Base-by-base conservation (phyloP, 2,329 filamentous ascomycete genomes). In the Dactylellina parvicollis region DNA sequence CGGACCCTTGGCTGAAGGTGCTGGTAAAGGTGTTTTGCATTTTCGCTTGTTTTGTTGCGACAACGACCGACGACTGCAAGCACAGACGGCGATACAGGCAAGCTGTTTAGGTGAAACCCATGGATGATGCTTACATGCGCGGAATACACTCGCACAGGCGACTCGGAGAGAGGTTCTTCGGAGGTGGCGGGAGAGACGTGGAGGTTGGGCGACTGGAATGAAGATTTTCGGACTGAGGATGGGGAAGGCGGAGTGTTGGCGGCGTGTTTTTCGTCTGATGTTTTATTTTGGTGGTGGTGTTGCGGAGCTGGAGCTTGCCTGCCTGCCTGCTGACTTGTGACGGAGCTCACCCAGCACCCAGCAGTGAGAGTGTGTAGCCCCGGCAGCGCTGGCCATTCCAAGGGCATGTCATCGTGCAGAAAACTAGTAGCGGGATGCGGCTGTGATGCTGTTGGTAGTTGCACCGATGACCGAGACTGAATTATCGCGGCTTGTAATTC, bases 1-100 rank as follows among this genome's bases (percentile, higher is more conserved):
- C 67, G 52, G 20, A 42, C 8, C 67, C 67, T 26, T 65, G 67
- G 2, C 52, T 47, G 47, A 72, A 72, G 18, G 59, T 65, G 52
- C 59, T 65, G 4, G 34, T n/a, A 9, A 38, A 14, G 34, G 30
- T 64, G 18, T 22, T 34, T n/a, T 46, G 55, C 64, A 67, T 62
- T 16, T 59, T 34, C 20, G 22, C 14, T 38, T 7, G 34, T 38
- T 14, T 14, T 7, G 32, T 14, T 52, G 30, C 50, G 12, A 14
- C 32, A 14, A 20, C 50, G 9, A 12, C 2, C 28, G 34, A 26
- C 9, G 9, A 60, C 7, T 20, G 20, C 22, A 12, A 49, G 22
- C n/a, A 16, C 16, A 1, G 14, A 47, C 26, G 40, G 22, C 10
- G 32, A 9, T 56, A 36, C 30, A 46, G 24, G 4, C 26, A 38